These are phyloP conservation scores for Zopfochytrium polystomum DNA, from an alignment of 371 early-diverging fungal genomes.

Conservation along the genomic window DNA sequence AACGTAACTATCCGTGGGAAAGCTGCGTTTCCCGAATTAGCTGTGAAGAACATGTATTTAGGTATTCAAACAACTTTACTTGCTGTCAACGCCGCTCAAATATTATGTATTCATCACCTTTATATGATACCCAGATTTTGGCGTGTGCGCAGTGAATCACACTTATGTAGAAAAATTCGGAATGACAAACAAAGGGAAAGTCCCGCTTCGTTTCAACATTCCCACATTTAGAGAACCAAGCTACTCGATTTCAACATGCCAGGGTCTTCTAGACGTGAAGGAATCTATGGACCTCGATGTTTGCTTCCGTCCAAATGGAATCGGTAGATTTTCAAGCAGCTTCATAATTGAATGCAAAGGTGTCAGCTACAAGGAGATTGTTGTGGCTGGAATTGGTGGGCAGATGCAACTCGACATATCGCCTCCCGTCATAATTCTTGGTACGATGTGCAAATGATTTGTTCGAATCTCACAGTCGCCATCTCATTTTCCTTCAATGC, in stretches of 20 bases:
- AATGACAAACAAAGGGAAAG: constrained; percentile 55
- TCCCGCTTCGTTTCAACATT: constrained; percentile 50
- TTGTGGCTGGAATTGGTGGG: constrained; percentile 54
- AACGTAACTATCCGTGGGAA: constrained; percentile 52
- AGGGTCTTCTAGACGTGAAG: constrained; percentile 43
- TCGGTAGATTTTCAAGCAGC: constrained; percentile 44
- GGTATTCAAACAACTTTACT: too few relatives aligned
- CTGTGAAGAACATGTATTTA: constrained; percentile 43
- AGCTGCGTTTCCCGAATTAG: constrained; percentile 53
- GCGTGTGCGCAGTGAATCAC: constrained; percentile 50
- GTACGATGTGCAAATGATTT: constrained; percentile 25
- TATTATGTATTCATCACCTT: constrained; percentile 9
- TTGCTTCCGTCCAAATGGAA: constrained; percentile 41
- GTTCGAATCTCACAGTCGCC: background rate
- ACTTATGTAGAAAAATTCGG: constrained; percentile 42
- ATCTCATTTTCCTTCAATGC: background rate
- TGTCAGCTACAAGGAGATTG: constrained; percentile 58
- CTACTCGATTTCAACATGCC: constrained; percentile 33
- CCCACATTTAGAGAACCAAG: constrained; percentile 44
- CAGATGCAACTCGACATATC: constrained; percentile 44
- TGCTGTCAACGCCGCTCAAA: too few relatives aligned
- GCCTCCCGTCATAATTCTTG: constrained; percentile 40
- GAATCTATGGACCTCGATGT: constrained; percentile 43
- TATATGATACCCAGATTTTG: constrained; percentile 49
- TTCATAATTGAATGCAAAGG: constrained; percentile 58